Percentiles rank a stretch among this genome's conserved stretches.
phyloP scores from a whole-genome alignment of 2,329 filamentous ascomycete species.

The Paecilomyces dactylethromorphus region DNA sequence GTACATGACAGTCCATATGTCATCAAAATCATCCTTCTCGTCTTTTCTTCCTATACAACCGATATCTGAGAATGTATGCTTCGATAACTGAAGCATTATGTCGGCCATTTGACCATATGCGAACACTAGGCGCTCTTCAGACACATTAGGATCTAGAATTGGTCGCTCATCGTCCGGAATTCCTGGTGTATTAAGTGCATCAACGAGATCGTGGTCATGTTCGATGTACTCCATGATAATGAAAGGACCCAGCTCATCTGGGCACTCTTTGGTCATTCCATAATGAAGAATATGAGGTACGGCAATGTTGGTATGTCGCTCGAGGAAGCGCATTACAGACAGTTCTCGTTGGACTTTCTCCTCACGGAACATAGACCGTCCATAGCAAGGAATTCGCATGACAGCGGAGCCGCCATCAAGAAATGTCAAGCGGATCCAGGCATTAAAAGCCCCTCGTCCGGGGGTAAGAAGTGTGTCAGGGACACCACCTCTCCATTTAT shows the following conservation, averaged over 20 bases:
- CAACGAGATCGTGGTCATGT: conserved; percentile 13
- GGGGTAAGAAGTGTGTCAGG: conserved; percentile 7
- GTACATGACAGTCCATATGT: conserved; percentile 19
- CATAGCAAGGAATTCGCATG: conserved; percentile 15
- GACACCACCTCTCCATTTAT: background rate
- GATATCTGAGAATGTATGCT: conserved; percentile 30
- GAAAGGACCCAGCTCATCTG: conserved; percentile 20
- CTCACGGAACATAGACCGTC: conserved; percentile 14
- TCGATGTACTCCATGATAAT: conserved; percentile 29
- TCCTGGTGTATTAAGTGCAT: conserved; percentile 19
- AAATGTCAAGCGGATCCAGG: conserved; percentile 14
- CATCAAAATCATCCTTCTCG: conserved; percentile 8
- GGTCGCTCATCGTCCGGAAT: conserved; percentile 15
- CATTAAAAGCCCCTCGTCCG: conserved; percentile 14
- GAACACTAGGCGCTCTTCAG: conserved; percentile 22
- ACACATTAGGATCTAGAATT: conserved; percentile 28
- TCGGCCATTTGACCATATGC: conserved; percentile 37
- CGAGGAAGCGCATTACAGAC: conserved; percentile 10
- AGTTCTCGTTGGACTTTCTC: conserved; percentile 16
- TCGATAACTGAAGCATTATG: conserved; percentile 34
- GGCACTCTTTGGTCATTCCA: conserved; percentile 14
- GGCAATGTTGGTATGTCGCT: conserved; percentile 10
- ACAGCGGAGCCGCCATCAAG: conserved; percentile 7
- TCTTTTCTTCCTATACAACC: conserved; percentile 27
- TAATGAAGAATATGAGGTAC: conserved; percentile 10